phyloP scores from a whole-genome alignment of 1,139 yeast species.

The Taiozyma sp. region DNA sequence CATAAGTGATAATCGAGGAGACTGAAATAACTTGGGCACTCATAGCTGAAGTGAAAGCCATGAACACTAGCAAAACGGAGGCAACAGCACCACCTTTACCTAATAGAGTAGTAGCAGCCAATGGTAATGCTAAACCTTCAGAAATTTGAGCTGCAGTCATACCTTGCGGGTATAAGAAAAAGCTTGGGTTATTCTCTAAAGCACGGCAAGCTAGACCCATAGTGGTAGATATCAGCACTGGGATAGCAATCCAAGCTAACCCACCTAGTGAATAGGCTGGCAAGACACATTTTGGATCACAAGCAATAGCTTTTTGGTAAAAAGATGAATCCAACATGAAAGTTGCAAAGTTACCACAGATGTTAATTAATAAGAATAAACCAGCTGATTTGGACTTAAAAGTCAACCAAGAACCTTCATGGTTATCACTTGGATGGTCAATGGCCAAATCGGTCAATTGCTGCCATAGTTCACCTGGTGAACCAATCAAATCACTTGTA shows the following conservation, averaged over 20 bases:
- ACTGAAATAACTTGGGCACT: conserved; percentile 88
- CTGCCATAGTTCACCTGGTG: conserved; percentile 79
- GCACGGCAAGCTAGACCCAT: conserved; percentile 79
- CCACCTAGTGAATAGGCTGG: conserved; percentile 93
- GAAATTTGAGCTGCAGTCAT: conserved; percentile 64
- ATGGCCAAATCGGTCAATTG: conserved; percentile 51
- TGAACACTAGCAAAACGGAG: conserved; percentile 67
- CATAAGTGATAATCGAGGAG: conserved; percentile 79
- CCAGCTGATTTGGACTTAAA: conserved; percentile 77
- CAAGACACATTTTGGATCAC: conserved; percentile 75
- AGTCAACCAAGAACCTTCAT: conserved; percentile 71
- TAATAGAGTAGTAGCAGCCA: conserved; percentile 77
- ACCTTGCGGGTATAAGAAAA: conserved; percentile 73
- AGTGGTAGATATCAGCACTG: conserved; percentile 75
- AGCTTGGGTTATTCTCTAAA: conserved; percentile 56
- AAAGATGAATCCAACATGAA: conserved; percentile 87
- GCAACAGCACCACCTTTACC: conserved; percentile 89
- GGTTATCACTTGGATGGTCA: conserved; percentile 58
- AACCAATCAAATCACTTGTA: conserved; percentile 55
- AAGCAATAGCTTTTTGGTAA: conserved; percentile 87
- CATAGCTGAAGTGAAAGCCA: conserved; percentile 78
- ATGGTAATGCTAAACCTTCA: conserved; percentile 80
- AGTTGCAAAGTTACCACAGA: conserved; percentile 85
- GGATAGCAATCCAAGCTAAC: conserved; percentile 88
- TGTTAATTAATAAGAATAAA: conserved; percentile 74